phyloP scores from a whole-genome alignment of 2,329 filamentous ascomycete genomes.

The Trichoderma endophyticum region DNA sequence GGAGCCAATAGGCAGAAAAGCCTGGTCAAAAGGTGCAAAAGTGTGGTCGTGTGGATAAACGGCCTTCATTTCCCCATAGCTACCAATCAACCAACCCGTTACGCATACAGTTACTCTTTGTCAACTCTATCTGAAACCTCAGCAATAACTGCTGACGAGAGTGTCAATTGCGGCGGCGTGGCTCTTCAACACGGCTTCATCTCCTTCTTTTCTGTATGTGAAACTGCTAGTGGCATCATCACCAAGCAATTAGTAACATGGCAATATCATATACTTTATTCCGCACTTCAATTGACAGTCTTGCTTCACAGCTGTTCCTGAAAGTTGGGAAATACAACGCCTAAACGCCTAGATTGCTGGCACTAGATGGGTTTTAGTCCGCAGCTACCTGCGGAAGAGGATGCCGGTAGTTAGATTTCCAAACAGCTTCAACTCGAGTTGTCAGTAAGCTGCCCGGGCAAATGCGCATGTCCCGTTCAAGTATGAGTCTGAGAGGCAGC shows the following conservation, averaged over 20 bases:
- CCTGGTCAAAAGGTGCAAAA: neutral
- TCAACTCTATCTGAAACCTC: constrained; percentile 11
- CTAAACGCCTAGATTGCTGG: neutral
- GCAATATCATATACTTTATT: neutral
- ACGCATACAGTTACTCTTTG: neutral
- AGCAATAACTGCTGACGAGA: neutral
- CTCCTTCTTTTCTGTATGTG: neutral
- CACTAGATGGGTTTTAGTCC: neutral
- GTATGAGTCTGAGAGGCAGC: neutral
- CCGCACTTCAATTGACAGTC: neutral
- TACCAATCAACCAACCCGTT: neutral
- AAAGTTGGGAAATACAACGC: neutral
- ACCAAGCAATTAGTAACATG: neutral
- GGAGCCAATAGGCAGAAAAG: neutral
- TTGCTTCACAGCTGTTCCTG: neutral
- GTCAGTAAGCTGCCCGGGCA: neutral
- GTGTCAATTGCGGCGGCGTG: neutral
- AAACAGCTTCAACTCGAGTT: neutral
- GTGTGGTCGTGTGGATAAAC: neutral
- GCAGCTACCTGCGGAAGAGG: neutral
- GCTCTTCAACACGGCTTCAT: neutral
- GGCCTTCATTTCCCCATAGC: neutral
- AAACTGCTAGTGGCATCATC: neutral
- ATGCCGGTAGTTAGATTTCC: neutral
- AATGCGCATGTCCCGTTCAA: neutral